phyloP scores from a whole-genome alignment of 768 basidiomycete genomes.

The Porpolomopsis calyptriformis region DNA sequence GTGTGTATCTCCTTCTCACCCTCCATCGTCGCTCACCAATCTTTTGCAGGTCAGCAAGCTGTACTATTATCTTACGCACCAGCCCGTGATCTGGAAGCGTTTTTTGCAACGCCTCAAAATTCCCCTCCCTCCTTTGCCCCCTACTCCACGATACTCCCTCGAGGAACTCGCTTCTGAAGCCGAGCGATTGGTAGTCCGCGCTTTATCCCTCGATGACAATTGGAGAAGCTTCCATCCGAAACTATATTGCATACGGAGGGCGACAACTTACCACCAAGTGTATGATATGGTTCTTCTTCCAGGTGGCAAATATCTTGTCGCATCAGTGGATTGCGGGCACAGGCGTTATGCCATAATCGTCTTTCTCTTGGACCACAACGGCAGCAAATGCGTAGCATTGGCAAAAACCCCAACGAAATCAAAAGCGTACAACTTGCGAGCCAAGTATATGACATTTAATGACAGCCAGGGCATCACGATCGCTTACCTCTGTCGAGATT shows the following conservation, averaged over 20 bases:
- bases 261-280: conserved; percentile 28
- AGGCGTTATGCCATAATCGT: conserved; percentile 36
- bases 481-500: conserved; percentile 24
- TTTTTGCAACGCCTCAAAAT: conserved; percentile 43
- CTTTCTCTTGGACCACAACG: conserved; percentile 46
- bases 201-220: conserved; percentile 49
- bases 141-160: conserved; percentile 38
- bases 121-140: conserved; percentile 52
- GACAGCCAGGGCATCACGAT: conserved; percentile 43
- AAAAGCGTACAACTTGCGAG: conserved; percentile 49
- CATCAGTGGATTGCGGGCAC: conserved; percentile 39
- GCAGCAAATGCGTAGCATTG: conserved; percentile 31
- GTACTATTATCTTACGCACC: conserved; percentile 54
- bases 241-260: conserved; percentile 17
- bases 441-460: conserved; percentile 44
- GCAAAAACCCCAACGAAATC: conserved; percentile 37
- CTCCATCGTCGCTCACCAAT: neutral
- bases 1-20: conserved; percentile 7
- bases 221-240: conserved; percentile 38
- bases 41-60: conserved; percentile 41
- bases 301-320: conserved; percentile 58
- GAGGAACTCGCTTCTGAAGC: conserved; percentile 31
- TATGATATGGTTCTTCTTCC: conserved; percentile 49
- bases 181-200: conserved; percentile 51
- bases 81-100: conserved; percentile 60